Base-by-base conservation (phyloP, 768 basidiomycete species). In the Glaciozyma martinii region DNA sequence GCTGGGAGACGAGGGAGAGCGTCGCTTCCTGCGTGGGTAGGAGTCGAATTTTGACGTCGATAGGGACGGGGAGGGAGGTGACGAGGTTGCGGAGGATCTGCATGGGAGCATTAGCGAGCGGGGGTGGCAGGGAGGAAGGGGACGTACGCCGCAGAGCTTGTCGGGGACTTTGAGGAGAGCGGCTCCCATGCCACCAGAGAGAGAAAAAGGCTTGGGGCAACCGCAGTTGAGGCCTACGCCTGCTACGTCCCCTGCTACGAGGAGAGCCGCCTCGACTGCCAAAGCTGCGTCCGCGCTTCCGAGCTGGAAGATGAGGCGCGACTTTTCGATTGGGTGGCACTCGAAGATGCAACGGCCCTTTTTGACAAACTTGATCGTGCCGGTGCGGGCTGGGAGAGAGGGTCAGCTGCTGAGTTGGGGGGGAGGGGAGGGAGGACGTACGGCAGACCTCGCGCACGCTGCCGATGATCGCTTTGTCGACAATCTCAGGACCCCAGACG, bases 161-260 rank as follows among this genome's bases (percentile, higher is more conserved):
- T 97, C 91, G 0, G 95, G 92, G 43, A 88, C 94, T 5, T 88
- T 85, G 58, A 99, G 83, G 19, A 99, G 80, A 4, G 93, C 94
- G 1, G 95, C 94, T 13, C 95, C 95, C 93, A 98, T 98, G 0
- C 95, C 95, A 0, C 86, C 78, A 30, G 61, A 56, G 3, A 67
- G 32, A 16, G 66, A 68, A 52, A 74, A 74, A 18, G 66, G 32
- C 54, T 73, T 73, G 13, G 72, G 72, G 61, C 94, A 99, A 0
- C 94, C 95, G 74, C 95, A 98, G 76, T 98, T 98, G 66, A 99
- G 85, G 76, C 98, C 95, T 72, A 99, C 81, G 25, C 93, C 95
- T 0, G 92, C 85, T 37, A 99, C 85, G 73, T 99, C 95, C 42
- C 88, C 79, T 77, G 86, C 81, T 46, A 99, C 89, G 0, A 81